Conservation (phyloP, 257 asterid genomes). For the Solanum gracilifrons region DNA sequence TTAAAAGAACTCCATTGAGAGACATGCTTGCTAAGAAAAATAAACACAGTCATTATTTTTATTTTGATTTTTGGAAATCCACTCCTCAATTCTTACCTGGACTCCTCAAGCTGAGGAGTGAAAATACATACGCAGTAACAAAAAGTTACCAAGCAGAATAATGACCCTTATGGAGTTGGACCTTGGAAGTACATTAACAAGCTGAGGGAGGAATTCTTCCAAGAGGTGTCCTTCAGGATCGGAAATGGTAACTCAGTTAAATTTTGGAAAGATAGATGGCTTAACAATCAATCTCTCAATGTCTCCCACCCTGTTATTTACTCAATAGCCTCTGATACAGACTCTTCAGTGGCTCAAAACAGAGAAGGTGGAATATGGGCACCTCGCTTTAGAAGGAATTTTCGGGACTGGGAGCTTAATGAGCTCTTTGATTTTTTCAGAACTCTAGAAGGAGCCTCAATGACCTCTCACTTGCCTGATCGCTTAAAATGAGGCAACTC, state of each 20-base stretch:
- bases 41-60: not conserved
- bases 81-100: not conserved
- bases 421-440: not conserved
- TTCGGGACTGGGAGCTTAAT: not conserved
- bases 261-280: not conserved
- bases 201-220: not conserved
- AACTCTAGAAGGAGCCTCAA: not conserved
- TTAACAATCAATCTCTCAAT: not conserved
- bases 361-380: not conserved
- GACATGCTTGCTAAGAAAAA: not conserved
- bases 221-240: not conserved
- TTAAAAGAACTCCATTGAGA: not conserved
- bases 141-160: not conserved
- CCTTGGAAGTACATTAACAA: not conserved
- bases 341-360: not conserved
- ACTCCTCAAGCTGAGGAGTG: not conserved
- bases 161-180: not conserved
- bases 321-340: not conserved
- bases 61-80: not conserved
- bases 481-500: not conserved
- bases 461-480: not conserved
- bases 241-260: not conserved
- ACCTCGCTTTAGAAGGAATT: not conserved
- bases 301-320: not conserved
- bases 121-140: not conserved